These are phyloP conservation scores for Heimioporus sp. DNA, from an alignment of 768 basidiomycete species.

Conservation along the genomic window DNA sequence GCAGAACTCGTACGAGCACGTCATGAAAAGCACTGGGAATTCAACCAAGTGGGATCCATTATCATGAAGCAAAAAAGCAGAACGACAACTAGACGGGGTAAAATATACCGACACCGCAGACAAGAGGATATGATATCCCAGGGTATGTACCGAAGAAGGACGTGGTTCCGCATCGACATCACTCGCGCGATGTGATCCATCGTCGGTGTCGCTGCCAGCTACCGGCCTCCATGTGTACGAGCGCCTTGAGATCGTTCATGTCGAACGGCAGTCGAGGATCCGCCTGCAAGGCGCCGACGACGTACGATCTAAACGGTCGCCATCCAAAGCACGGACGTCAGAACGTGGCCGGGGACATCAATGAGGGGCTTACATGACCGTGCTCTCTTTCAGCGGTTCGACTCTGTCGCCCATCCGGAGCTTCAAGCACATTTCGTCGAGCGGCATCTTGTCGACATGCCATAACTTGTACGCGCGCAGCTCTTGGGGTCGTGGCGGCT, in stretches of 20 bases:
- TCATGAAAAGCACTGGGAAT: too few species aligned
- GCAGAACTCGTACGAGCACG: too few species aligned
- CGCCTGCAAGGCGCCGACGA: conserved; percentile 40
- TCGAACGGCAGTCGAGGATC: conserved; percentile 38
- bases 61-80: background rate
- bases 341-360: too few species aligned
- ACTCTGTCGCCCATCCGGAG: conserved; percentile 30
- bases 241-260: conserved; percentile 30
- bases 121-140: background rate
- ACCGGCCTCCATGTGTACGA: conserved; percentile 39
- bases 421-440: conserved; percentile 38
- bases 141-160: background rate
- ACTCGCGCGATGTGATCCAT: conserved; percentile 33
- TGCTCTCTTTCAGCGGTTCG: conserved; percentile 44
- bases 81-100: too few species aligned
- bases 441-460: conserved; percentile 34
- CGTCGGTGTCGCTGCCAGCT: conserved; percentile 43
- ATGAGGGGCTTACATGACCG: conserved; percentile 41
- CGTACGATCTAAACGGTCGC: conserved; percentile 36
- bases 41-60: too few species aligned
- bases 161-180: conserved; percentile 6
- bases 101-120: too few species aligned
- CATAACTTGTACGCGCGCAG: conserved; percentile 47
- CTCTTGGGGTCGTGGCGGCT: conserved; percentile 35
- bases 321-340: background rate